Evolutionary conservation across 1,139 yeast genomes (phyloP).

Genomic region (Blastobotrys serpentis): DNA sequence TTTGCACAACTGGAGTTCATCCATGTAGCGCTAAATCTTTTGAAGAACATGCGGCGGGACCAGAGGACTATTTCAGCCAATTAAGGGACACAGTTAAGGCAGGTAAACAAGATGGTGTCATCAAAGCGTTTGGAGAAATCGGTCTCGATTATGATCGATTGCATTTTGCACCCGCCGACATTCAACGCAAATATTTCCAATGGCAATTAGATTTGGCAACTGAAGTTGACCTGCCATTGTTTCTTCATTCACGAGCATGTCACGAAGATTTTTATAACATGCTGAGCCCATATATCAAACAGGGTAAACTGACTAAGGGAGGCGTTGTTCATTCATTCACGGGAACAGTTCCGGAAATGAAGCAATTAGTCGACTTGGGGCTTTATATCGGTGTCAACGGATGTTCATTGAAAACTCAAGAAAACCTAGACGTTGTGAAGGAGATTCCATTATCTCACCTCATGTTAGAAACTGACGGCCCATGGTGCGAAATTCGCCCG

Average conservation of each 20-base stretch:
- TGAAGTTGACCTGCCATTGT: slow-evolving; percentile 64
- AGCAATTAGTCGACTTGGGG: slow-evolving; percentile 53
- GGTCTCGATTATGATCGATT: slow-evolving; percentile 93
- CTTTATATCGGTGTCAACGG: slow-evolving; percentile 86
- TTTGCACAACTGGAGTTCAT: slow-evolving; percentile 88
- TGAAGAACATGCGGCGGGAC: slow-evolving; percentile 36
- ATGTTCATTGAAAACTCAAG: slow-evolving; percentile 79
- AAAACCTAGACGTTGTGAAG: slow-evolving; percentile 65
- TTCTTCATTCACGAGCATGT: slow-evolving; percentile 88
- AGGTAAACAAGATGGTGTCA: slow-evolving; percentile 49
- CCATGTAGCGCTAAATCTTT: slow-evolving; percentile 83
- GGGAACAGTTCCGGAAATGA: slow-evolving; percentile 65
- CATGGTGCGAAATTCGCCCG: slow-evolving; percentile 94
- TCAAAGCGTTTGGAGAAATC: slow-evolving; percentile 86
- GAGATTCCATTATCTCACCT: slow-evolving; percentile 65
- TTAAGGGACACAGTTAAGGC: slow-evolving; percentile 50
- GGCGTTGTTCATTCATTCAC: slow-evolving; percentile 95
- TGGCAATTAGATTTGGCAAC: slow-evolving; percentile 63
- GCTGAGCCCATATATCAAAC: slow-evolving; percentile 54
- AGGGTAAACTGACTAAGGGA: slow-evolving; percentile 40
- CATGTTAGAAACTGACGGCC: slow-evolving; percentile 92
- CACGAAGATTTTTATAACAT: slow-evolving; percentile 72
- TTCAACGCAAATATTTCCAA: slow-evolving; percentile 66
- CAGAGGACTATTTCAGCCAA: slow-evolving; percentile 44
- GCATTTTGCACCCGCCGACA: slow-evolving; percentile 65